Conservation (phyloP, 345 rosid species). For the Toxicodendron radicans region DNA sequence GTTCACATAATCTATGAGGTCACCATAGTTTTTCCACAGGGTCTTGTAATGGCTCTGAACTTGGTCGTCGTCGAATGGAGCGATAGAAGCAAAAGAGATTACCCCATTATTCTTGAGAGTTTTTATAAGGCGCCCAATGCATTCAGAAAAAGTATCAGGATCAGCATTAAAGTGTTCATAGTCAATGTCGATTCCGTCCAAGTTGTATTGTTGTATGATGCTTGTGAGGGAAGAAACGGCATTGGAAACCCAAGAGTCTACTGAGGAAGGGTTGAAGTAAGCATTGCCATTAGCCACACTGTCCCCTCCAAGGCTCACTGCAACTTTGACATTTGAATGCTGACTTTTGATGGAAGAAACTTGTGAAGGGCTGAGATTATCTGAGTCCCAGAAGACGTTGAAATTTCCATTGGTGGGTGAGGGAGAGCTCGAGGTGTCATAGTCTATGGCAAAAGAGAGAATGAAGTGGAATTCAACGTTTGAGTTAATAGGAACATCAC, state of each 20-base stretch:
- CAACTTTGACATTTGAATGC: slow-evolving; percentile 36
- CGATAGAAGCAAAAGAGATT: slow-evolving; percentile 42
- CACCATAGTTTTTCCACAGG: slow-evolving; percentile 44
- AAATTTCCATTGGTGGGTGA: slow-evolving; percentile 41
- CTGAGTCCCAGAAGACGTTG: slow-evolving; percentile 42
- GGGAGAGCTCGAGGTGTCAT: slow-evolving; percentile 26
- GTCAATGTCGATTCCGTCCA: slow-evolving; percentile 45
- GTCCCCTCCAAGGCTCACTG: slow-evolving; percentile 43
- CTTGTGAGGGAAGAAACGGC: slow-evolving; percentile 39
- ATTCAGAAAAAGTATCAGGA: slow-evolving; percentile 32
- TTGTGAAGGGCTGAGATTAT: slow-evolving; percentile 30
- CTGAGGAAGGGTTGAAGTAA: slow-evolving; percentile 35
- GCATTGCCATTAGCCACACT: slow-evolving; percentile 17
- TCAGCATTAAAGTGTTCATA: slow-evolving; percentile 42
- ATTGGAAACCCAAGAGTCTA: slow-evolving; percentile 40
- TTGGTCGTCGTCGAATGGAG: slow-evolving; percentile 40
- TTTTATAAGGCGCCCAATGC: slow-evolving; percentile 40
- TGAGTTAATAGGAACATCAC: slow-evolving; percentile 36
- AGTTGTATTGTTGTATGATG: slow-evolving; percentile 31
- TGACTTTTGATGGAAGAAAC: slow-evolving; percentile 34
- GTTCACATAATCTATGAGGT: slow-evolving; percentile 40
- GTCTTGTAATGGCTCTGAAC: slow-evolving; percentile 45
- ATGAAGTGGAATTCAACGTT: slow-evolving; percentile 42
- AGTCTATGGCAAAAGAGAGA: slow-evolving; percentile 44
- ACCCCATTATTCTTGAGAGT: slow-evolving; percentile 31